Evolutionary conservation across 1,284 basidiomycete species (phyloP).

Genomic region (Vanrija sp.): DNA sequence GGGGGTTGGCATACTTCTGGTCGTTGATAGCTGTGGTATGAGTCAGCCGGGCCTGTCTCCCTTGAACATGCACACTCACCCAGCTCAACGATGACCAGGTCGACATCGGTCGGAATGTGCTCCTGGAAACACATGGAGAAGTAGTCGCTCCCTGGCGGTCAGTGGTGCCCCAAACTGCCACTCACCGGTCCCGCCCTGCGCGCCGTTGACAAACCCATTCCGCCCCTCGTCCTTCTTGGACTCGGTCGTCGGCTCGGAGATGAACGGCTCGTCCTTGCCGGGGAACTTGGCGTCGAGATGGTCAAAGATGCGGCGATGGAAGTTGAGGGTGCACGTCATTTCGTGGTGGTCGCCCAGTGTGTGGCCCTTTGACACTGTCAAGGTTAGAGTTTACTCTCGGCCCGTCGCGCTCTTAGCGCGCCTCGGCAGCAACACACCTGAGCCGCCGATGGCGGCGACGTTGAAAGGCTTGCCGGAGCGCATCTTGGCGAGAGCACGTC

Average conservation of each 20-base stretch:
- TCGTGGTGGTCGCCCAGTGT: too few relatives aligned
- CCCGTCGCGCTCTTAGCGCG: too few relatives aligned
- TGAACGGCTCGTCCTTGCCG: neutral
- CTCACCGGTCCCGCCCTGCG: neutral
- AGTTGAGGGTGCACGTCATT: conserved; percentile 19
- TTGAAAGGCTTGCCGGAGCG: conserved; percentile 20
- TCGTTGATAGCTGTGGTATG: conserved; percentile 31
- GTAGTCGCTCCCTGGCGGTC: conserved; percentile 25
- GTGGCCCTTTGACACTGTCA: too few relatives aligned
- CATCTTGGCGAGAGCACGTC: conserved; percentile 14
- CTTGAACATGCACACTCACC: conserved; percentile 11
- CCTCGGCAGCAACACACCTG: neutral
- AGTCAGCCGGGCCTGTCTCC: neutral
- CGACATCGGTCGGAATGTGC: conserved; percentile 29
- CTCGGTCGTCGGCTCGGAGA: neutral
- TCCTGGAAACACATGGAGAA: conserved; percentile 29
- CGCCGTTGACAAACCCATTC: conserved; percentile 34
- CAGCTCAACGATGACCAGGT: conserved; percentile 31
- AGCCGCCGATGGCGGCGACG: conserved; percentile 23
- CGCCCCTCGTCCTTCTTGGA: neutral
- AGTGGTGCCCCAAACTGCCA: neutral
- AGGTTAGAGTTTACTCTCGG: neutral
- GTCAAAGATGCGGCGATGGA: conserved; percentile 39
- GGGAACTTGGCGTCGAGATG: conserved; percentile 38
- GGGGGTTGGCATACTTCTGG: too few relatives aligned